These are phyloP conservation scores for Nakazawaea pomicola DNA, from an alignment of 805 yeast genomes.

Conservation along the genomic window DNA sequence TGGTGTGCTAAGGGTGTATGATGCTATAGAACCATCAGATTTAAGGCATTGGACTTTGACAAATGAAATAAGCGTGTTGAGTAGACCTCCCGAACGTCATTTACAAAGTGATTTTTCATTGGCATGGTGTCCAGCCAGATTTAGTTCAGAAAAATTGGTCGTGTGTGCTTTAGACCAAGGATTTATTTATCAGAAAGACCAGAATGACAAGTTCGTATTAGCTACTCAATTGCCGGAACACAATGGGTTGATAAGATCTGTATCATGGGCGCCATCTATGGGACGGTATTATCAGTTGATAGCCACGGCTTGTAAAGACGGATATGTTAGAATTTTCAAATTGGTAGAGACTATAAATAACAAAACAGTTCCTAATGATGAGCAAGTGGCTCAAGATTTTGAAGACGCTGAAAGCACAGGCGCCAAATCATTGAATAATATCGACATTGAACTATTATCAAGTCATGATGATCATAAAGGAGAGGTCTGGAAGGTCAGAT, in stretches of 20 bases:
- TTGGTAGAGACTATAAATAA: slow-evolving; percentile 37
- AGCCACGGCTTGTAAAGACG: slow-evolving; percentile 97
- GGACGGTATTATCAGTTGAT: slow-evolving; percentile 83
- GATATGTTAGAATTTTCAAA: slow-evolving; percentile 81
- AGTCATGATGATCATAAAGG: slow-evolving; percentile 72
- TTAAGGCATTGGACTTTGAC: slow-evolving; percentile 76
- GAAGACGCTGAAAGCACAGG: slow-evolving; percentile 15
- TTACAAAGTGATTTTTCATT: slow-evolving; percentile 81
- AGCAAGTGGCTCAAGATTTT: slow-evolving; percentile 9
- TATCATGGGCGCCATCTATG: slow-evolving; percentile 96
- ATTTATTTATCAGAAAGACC: slow-evolving; percentile 54
- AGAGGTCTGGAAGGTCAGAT: slow-evolving; percentile 94
- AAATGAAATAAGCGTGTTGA: slow-evolving; percentile 62
- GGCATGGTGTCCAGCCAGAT: slow-evolving; percentile 88
- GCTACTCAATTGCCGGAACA: slow-evolving; percentile 77
- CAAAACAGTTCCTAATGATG: slow-evolving; percentile 6
- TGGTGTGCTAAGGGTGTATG: slow-evolving; percentile 80
- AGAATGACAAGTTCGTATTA: slow-evolving; percentile 45
- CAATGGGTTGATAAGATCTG: slow-evolving; percentile 78
- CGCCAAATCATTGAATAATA: slow-evolving; percentile 18
- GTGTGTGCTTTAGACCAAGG: slow-evolving; percentile 88
- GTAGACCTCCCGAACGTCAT: slow-evolving; percentile 70
- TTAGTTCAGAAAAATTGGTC: slow-evolving; percentile 72
- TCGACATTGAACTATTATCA: slow-evolving; percentile 55
- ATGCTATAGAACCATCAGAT: slow-evolving; percentile 87